A percentile compares a stretch with the other conserved stretches of the same genome.
These are phyloP conservation scores for Suillus alpinus DNA, from an alignment of 768 basidiomycete species.

Conservation along the genomic window DNA sequence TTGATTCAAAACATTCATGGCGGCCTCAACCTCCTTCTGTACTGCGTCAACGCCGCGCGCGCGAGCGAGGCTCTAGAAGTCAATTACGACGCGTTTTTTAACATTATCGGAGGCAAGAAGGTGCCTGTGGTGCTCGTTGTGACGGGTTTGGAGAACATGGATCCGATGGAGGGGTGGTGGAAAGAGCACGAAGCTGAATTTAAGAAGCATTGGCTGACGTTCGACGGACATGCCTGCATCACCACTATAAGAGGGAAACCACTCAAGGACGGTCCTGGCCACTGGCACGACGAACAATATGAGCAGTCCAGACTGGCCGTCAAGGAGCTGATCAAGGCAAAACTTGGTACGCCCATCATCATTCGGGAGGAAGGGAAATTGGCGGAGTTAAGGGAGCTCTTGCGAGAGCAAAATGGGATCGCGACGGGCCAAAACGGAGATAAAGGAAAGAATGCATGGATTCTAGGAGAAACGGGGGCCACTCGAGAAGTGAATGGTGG, in stretches of 20 bases:
- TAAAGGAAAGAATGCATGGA: neutral
- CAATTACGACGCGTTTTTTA: conserved; percentile 32
- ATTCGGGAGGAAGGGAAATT: conserved; percentile 1
- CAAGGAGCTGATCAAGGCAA: neutral
- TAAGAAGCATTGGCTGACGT: conserved; percentile 30
- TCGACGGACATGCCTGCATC: conserved; percentile 40
- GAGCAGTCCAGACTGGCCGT: conserved; percentile 9
- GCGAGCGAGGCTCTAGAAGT: conserved; percentile 22
- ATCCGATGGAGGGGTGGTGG: conserved; percentile 41
- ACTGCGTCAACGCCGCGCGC: conserved; percentile 31
- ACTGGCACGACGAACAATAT: conserved; percentile 10
- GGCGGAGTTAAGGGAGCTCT: conserved; percentile 1
- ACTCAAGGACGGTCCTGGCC: conserved; percentile 1
- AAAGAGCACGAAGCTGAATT: conserved; percentile 30
- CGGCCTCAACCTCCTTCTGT: conserved; percentile 31
- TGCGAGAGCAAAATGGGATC: neutral
- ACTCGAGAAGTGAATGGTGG: neutral
- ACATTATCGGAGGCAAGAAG: conserved; percentile 32
- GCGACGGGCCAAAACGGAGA: neutral
- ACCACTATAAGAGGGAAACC: conserved; percentile 27
- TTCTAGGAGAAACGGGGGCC: neutral
- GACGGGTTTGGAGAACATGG: conserved; percentile 35
- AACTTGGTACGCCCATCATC: neutral
- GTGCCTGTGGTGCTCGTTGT: conserved; percentile 33
- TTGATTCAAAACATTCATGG: conserved; percentile 34